Percentiles rank a stretch among this genome's conserved stretches.
These are phyloP conservation scores for Fusarium globosum DNA, from an alignment of 2,329 filamentous ascomycete species.

Conservation along the genomic window DNA sequence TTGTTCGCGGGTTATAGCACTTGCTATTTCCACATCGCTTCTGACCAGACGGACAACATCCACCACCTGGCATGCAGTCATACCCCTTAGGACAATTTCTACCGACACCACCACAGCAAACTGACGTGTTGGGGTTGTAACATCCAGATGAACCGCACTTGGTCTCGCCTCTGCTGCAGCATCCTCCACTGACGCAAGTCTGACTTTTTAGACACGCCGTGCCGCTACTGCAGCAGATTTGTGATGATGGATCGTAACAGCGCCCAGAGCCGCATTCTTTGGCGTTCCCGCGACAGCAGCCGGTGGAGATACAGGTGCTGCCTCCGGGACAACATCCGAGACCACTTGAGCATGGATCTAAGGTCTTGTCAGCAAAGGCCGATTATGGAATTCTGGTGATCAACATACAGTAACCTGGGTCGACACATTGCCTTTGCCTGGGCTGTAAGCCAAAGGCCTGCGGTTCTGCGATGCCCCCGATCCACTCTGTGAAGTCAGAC, in stretches of 20 bases:
- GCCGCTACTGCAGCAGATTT: neutral
- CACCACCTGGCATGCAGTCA: slow-evolving; percentile 11
- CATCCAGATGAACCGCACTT: slow-evolving; percentile 3
- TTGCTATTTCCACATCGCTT: slow-evolving; percentile 14
- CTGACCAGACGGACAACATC: slow-evolving; percentile 2
- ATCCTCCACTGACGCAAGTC: neutral
- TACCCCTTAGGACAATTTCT: neutral
- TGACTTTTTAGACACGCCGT: neutral
- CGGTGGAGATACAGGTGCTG: neutral
- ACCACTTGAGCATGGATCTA: slow-evolving; percentile 9
- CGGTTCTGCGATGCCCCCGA: neutral
- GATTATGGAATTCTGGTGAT: rapidly evolving
- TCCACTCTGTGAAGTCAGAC: neutral
- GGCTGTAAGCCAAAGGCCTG: neutral
- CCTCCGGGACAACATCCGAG: neutral
- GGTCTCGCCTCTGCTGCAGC: neutral
- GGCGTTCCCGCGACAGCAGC: neutral
- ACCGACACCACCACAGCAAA: neutral
- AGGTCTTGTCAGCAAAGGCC: rapidly evolving
- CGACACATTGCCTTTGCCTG: neutral
- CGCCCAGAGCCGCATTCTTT: neutral
- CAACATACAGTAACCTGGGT: neutral
- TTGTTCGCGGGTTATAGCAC: slow-evolving; percentile 6
- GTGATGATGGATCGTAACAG: neutral
- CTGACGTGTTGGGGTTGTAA: neutral